These are phyloP conservation scores for Achaetomiella virescens DNA, from an alignment of 495 filamentous ascomycete species.

Conservation along the genomic window DNA sequence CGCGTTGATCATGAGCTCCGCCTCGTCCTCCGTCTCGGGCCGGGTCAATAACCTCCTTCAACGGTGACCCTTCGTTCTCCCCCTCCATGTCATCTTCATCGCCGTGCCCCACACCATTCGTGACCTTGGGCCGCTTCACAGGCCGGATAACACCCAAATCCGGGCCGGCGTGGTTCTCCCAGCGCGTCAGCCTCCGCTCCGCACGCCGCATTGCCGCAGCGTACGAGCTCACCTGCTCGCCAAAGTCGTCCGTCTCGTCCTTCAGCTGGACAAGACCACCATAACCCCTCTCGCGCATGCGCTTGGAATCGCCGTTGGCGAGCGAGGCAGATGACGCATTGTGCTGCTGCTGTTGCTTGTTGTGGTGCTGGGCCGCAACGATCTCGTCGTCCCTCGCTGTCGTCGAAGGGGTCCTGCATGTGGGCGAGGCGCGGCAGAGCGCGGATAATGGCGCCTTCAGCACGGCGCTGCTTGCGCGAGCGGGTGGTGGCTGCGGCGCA, in stretches of 20 bases:
- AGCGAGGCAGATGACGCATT: background rate
- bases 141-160: slow-evolving; percentile 38
- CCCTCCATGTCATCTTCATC: slow-evolving; percentile 24
- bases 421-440: slow-evolving; percentile 61
- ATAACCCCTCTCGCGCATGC: slow-evolving; percentile 51
- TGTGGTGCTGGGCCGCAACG: slow-evolving; percentile 25
- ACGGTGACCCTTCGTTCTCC: slow-evolving; percentile 27
- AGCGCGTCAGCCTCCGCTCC: slow-evolving; percentile 63
- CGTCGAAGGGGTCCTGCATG: slow-evolving; percentile 64
- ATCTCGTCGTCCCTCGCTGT: slow-evolving; percentile 71
- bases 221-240: slow-evolving; percentile 69
- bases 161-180: slow-evolving; percentile 53
- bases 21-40: slow-evolving; percentile 33
- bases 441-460: slow-evolving; percentile 58
- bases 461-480: slow-evolving; percentile 52
- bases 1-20: slow-evolving; percentile 16
- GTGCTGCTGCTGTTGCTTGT: slow-evolving; percentile 13
- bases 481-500: slow-evolving; percentile 57
- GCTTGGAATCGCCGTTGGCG: slow-evolving; percentile 16
- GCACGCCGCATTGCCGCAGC: slow-evolving; percentile 65
- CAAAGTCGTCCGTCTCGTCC: slow-evolving; percentile 66
- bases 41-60: slow-evolving; percentile 23
- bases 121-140: slow-evolving; percentile 32
- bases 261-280: slow-evolving; percentile 64
- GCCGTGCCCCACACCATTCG: slow-evolving; percentile 16